A percentile compares a stretch with the other conserved stretches of the same genome.
phyloP scores from a whole-genome alignment of 1,284 basidiomycete genomes.

The Trametes hirsuta region DNA sequence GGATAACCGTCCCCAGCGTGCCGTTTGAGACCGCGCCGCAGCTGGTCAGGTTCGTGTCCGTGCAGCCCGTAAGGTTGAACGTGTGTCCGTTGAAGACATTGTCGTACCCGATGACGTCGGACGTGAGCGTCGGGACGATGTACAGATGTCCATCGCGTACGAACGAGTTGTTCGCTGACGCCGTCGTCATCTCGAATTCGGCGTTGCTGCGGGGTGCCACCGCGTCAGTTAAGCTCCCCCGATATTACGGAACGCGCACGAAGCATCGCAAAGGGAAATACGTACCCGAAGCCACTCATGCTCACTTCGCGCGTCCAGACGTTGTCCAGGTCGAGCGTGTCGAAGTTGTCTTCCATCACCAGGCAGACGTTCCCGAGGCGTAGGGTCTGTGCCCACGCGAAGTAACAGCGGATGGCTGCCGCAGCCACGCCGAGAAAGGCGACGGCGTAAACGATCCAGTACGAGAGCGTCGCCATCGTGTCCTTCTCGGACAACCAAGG shows the following conservation, averaged over 20 bases:
- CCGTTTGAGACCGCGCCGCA: slow-evolving; percentile 65
- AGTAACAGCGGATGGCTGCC: slow-evolving; percentile 38
- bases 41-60: slow-evolving; percentile 55
- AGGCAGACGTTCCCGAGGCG: slow-evolving; percentile 65
- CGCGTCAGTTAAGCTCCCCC: slow-evolving; percentile 5
- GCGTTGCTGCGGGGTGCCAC: slow-evolving; percentile 59
- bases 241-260: neutral
- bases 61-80: slow-evolving; percentile 83
- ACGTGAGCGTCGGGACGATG: slow-evolving; percentile 84
- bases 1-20: slow-evolving; percentile 66
- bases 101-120: slow-evolving; percentile 66
- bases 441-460: slow-evolving; percentile 66
- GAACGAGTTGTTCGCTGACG: slow-evolving; percentile 77
- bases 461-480: slow-evolving; percentile 62
- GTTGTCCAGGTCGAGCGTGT: slow-evolving; percentile 63
- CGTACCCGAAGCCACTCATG: slow-evolving; percentile 84
- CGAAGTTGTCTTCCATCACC: slow-evolving; percentile 82
- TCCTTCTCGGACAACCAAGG: slow-evolving; percentile 74
- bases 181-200: slow-evolving; percentile 88
- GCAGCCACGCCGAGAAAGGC: slow-evolving; percentile 47
- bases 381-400: slow-evolving; percentile 56
- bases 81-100: slow-evolving; percentile 68
- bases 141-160: slow-evolving; percentile 78
- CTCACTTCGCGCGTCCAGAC: slow-evolving; percentile 80
- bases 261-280: slow-evolving; percentile 18